Conservation (phyloP, 495 filamentous ascomycete genomes). For the Neurospora sublineolata region DNA sequence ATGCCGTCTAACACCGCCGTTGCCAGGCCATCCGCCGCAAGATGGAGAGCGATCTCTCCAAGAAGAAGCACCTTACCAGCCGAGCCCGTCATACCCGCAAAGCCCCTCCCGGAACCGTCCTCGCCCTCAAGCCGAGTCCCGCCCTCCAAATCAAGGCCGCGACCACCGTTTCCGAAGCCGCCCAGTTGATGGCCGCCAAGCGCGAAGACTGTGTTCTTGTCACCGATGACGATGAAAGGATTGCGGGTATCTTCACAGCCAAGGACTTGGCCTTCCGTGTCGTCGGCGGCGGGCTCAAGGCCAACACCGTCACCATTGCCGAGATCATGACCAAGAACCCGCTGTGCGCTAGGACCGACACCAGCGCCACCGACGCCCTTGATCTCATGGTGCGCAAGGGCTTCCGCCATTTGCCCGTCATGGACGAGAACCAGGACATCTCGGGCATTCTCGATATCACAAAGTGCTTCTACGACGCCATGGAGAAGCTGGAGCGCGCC, state of each 20-base stretch:
- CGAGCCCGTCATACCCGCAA: slow-evolving; percentile 78
- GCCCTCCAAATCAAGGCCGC: slow-evolving; percentile 95
- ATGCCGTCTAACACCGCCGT: slow-evolving; percentile 20
- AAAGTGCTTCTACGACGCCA: slow-evolving; percentile 99
- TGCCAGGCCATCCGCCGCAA: slow-evolving; percentile 85
- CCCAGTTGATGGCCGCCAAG: slow-evolving; percentile 98
- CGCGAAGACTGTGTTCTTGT: slow-evolving; percentile 98
- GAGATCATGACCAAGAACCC: slow-evolving; percentile 99
- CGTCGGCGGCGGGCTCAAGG: slow-evolving; percentile 85
- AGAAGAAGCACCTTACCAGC: slow-evolving; percentile 73
- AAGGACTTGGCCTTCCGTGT: slow-evolving; percentile 98
- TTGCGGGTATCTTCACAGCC: slow-evolving; percentile 96
- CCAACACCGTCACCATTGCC: slow-evolving; percentile 78
- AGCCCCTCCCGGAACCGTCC: slow-evolving; percentile 89
- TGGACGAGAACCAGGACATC: slow-evolving; percentile 99
- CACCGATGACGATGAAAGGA: slow-evolving; percentile 94
- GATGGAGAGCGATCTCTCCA: slow-evolving; percentile 94
- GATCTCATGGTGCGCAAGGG: slow-evolving; percentile 98
- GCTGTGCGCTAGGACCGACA: slow-evolving; percentile 91
- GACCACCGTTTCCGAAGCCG: slow-evolving; percentile 90
- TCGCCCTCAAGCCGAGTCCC: slow-evolving; percentile 86
- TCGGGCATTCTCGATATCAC: slow-evolving; percentile 97
- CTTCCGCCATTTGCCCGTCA: slow-evolving; percentile 93
- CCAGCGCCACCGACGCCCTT: slow-evolving; percentile 91
- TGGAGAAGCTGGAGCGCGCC: slow-evolving; percentile 96